These are phyloP conservation scores for Dictyostelium purpureum DNA, from an alignment of 78 protist species.

Conservation along the genomic window DNA sequence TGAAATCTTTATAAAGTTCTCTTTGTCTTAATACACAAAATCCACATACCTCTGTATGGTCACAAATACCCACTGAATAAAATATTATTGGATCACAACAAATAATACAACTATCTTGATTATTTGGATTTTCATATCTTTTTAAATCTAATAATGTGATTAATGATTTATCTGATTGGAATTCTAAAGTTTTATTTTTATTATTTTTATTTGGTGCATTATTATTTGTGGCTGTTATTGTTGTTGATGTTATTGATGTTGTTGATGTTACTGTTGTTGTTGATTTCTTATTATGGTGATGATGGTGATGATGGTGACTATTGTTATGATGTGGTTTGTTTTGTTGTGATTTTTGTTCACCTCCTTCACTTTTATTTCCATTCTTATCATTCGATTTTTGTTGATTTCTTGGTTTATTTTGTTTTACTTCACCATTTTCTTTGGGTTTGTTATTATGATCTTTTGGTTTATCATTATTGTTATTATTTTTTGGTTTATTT, in stretches of 20 bases:
- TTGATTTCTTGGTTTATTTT: neutral
- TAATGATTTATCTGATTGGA: neutral
- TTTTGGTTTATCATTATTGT: neutral
- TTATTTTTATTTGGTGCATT: neutral
- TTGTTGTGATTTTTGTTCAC: neutral
- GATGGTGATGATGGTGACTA: neutral
- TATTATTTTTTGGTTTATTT: neutral
- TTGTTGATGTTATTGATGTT: neutral
- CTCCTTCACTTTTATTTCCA: neutral
- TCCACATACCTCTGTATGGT: conserved; percentile 67
- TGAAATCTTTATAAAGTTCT: conserved; percentile 67
- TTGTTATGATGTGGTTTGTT: neutral
- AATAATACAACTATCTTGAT: conserved; percentile 13
- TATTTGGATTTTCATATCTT: neutral
- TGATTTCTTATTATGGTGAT: neutral
- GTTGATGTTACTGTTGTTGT: neutral
- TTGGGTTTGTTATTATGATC: neutral
- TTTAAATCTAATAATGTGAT: neutral
- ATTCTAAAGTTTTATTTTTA: neutral
- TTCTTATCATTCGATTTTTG: neutral
- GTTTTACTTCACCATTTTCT: neutral
- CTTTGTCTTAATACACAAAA: conserved; percentile 67
- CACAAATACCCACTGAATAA: conserved; percentile 56
- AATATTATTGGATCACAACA: conserved; percentile 69
- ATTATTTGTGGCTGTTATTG: neutral